Conservation (phyloP, 1,284 basidiomycete species). For the Ustilago cynodontis region DNA sequence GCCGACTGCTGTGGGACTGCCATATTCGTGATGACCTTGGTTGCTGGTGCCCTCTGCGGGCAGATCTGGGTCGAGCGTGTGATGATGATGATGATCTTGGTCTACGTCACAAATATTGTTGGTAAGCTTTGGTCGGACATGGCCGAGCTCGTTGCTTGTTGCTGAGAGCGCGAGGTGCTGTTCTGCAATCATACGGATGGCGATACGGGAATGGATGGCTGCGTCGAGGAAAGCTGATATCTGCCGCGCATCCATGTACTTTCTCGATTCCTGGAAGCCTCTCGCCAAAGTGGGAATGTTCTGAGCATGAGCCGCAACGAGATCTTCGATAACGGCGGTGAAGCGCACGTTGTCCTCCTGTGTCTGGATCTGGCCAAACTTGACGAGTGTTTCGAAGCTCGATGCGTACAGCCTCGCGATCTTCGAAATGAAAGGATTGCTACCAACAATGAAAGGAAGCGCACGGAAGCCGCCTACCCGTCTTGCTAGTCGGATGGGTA, state of each 20-base stretch:
- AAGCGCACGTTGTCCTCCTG: slow-evolving; percentile 80
- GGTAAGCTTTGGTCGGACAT: slow-evolving; percentile 8
- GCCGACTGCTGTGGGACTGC: slow-evolving; percentile 60
- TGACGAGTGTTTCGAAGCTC: slow-evolving; percentile 81
- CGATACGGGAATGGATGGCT: slow-evolving; percentile 86
- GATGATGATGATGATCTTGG: slow-evolving; percentile 5
- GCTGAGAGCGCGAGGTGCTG: slow-evolving; percentile 82
- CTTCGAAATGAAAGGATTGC: slow-evolving; percentile 85
- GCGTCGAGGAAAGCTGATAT: slow-evolving; percentile 84
- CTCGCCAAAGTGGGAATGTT: slow-evolving; percentile 90
- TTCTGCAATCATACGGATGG: slow-evolving; percentile 88
- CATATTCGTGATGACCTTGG: slow-evolving; percentile 41
- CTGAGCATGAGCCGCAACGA: slow-evolving; percentile 84
- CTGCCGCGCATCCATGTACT: slow-evolving; percentile 83
- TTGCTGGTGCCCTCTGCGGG: slow-evolving; percentile 27
- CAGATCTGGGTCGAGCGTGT: slow-evolving; percentile 44
- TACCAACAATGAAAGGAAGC: slow-evolving; percentile 79
- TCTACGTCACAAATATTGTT: slow-evolving; percentile 13
- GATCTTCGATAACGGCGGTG: slow-evolving; percentile 77
- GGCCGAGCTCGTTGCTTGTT: slow-evolving; percentile 23
- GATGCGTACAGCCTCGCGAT: slow-evolving; percentile 80
- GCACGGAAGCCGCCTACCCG: slow-evolving; percentile 66
- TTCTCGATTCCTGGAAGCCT: slow-evolving; percentile 86
- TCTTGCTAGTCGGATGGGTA: slow-evolving; percentile 68
- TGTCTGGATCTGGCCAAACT: slow-evolving; percentile 76